phyloP scores from a whole-genome alignment of 2,329 filamentous ascomycete genomes.

The Cercospora zeae-maydis region DNA sequence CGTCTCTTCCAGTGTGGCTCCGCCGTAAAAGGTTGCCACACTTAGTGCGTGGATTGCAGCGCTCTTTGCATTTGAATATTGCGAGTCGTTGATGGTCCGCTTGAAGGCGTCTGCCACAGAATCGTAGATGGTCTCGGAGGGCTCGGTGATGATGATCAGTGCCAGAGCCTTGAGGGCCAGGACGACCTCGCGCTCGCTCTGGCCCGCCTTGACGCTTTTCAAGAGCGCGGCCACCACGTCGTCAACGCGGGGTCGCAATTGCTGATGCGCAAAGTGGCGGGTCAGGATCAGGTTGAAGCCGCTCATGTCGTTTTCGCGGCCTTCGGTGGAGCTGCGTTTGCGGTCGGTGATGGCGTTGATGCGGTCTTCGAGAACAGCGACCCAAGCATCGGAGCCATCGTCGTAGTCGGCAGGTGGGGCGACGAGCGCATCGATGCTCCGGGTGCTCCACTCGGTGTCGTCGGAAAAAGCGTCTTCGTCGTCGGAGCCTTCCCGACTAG shows the following conservation, averaged over 20 bases:
- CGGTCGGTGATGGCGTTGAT: slow-evolving; percentile 71
- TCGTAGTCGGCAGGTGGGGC: slow-evolving; percentile 51
- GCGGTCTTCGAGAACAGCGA: slow-evolving; percentile 59
- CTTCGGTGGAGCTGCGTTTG: slow-evolving; percentile 71
- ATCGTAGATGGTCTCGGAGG: slow-evolving; percentile 64
- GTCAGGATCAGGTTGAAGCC: slow-evolving; percentile 64
- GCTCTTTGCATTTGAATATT: slow-evolving; percentile 61
- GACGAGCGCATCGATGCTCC: slow-evolving; percentile 64
- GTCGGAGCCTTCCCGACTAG: slow-evolving; percentile 62
- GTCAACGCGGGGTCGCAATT: slow-evolving; percentile 56
- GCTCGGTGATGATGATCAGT: slow-evolving; percentile 65
- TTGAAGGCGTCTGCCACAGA: slow-evolving; percentile 58
- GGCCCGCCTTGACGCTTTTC: slow-evolving; percentile 66
- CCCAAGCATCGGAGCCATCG: slow-evolving; percentile 55
- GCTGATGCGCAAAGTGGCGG: slow-evolving; percentile 62
- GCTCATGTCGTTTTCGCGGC: slow-evolving; percentile 62
- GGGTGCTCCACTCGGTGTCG: slow-evolving; percentile 57
- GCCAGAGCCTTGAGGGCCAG: slow-evolving; percentile 69
- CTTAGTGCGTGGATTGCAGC: slow-evolving; percentile 71
- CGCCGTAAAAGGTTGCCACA: slow-evolving; percentile 71
- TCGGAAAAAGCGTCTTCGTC: slow-evolving; percentile 59
- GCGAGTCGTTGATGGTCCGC: slow-evolving; percentile 62
- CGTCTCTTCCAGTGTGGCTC: slow-evolving; percentile 63
- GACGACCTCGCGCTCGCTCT: slow-evolving; percentile 64
- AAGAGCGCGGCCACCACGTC: slow-evolving; percentile 65